Conservation (phyloP, 108 stramenopile species). For the Schizochytrium sp. region DNA sequence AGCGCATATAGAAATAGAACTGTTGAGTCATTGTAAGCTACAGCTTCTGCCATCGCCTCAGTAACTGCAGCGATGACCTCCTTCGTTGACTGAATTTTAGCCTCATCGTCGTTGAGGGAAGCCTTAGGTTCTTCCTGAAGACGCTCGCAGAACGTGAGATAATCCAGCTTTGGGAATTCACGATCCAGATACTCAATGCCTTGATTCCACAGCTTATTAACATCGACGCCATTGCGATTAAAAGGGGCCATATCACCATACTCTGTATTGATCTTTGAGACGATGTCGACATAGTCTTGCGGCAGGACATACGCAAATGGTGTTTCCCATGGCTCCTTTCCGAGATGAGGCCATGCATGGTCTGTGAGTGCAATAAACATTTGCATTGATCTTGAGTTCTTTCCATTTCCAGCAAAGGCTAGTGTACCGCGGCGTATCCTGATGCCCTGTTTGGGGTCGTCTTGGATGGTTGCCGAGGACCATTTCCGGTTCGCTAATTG, state of each 20-base stretch:
- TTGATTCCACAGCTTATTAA: constrained; percentile 45
- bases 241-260: constrained; percentile 69
- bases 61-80: no score
- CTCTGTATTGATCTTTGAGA: constrained; percentile 31
- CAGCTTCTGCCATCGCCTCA: no score
- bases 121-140: neutral
- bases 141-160: constrained; percentile 6
- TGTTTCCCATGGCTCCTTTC: constrained; percentile 64
- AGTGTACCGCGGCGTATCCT: constrained; percentile 59
- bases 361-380: constrained; percentile 65
- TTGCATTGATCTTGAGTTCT: constrained; percentile 56
- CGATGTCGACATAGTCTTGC: constrained; percentile 22
- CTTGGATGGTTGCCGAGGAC: constrained; percentile 16
- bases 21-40: neutral
- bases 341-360: constrained; percentile 50
- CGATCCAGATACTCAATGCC: constrained; percentile 23
- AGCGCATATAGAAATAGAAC: neutral
- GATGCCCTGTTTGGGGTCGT: constrained; percentile 64
- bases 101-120: neutral
- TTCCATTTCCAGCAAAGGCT: constrained; percentile 66
- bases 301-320: constrained; percentile 60
- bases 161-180: constrained; percentile 36
- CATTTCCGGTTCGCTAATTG: constrained; percentile 43
- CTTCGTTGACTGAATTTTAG: neutral
- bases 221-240: constrained; percentile 38